These are phyloP conservation scores for Acorus gramineus DNA, from an alignment of 106 monocot species.

Conservation along the genomic window DNA sequence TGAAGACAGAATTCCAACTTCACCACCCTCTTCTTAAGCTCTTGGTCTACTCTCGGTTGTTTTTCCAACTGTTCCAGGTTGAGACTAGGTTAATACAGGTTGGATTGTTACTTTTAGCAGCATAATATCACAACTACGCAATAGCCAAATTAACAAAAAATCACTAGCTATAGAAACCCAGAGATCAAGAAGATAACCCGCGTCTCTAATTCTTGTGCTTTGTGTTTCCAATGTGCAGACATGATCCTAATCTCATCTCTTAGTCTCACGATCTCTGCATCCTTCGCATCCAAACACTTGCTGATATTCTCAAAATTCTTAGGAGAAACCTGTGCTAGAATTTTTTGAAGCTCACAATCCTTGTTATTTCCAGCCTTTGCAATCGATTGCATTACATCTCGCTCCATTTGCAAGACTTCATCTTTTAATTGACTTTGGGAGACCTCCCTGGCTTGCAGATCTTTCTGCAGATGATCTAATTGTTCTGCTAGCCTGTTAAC, in stretches of 20 bases:
- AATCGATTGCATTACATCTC: slow-evolving; percentile 59
- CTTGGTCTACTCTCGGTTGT: slow-evolving; percentile 68
- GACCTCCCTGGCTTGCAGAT: slow-evolving; percentile 65
- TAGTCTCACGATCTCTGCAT: slow-evolving; percentile 66
- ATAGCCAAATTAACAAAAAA: neutral
- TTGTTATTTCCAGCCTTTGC: slow-evolving; percentile 35
- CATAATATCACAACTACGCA: too few relatives aligned
- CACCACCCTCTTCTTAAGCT: slow-evolving; percentile 80
- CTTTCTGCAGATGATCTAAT: slow-evolving; percentile 55
- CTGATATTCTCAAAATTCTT: slow-evolving; percentile 62
- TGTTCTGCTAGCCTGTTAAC: slow-evolving; percentile 60
- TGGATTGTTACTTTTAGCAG: too few relatives aligned
- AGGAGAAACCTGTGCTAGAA: slow-evolving; percentile 63
- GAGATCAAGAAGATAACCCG: slow-evolving; percentile 41
- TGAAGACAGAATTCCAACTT: slow-evolving; percentile 95
- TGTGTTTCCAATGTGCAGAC: slow-evolving; percentile 75
- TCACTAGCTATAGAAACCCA: neutral
- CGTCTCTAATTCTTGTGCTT: slow-evolving; percentile 66
- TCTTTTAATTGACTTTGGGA: slow-evolving; percentile 76
- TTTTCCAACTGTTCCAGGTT: slow-evolving; percentile 52
- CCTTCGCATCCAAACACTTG: slow-evolving; percentile 48
- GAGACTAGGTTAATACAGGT: neutral
- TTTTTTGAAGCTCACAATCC: slow-evolving; percentile 42
- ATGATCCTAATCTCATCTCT: slow-evolving; percentile 82
- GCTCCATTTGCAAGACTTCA: slow-evolving; percentile 66